Percentiles rank a stretch among this genome's conserved stretches.
Conservation (phyloP, 768 basidiomycete species). For the Tulasnella sp. region DNA sequence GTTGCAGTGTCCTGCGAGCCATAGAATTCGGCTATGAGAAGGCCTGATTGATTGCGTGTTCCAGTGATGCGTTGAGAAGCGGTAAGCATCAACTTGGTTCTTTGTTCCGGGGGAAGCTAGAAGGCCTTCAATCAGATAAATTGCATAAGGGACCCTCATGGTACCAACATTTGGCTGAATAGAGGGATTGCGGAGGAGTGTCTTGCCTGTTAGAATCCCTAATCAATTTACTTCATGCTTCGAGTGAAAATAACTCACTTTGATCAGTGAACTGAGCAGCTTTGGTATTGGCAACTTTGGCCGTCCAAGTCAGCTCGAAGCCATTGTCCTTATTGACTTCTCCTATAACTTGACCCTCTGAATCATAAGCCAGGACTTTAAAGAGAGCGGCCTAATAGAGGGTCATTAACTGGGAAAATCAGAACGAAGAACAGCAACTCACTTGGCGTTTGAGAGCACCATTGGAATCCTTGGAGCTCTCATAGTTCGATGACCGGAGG, state of each 20-base stretch:
- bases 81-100: conserved; percentile 1
- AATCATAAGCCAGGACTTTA: conserved; percentile 26
- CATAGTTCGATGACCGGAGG: neutral
- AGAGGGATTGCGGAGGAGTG: too few relatives aligned
- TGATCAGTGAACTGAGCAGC: conserved; percentile 16
- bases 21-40: conserved; percentile 19
- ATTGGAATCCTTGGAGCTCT: conserved; percentile 20
- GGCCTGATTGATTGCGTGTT: conserved; percentile 8
- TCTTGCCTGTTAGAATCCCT: neutral
- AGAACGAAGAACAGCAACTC: neutral
- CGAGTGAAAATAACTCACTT: neutral
- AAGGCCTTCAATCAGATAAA: too few relatives aligned
- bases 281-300: conserved; percentile 29
- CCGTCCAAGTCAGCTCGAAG: conserved; percentile 24
- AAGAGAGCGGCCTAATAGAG: conserved; percentile 25
- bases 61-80: neutral
- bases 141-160: too few relatives aligned
- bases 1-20: conserved; percentile 18
- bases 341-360: conserved; percentile 21
- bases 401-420: neutral
- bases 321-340: conserved; percentile 22
- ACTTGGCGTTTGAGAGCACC: conserved; percentile 26
- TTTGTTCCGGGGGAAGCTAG: too few relatives aligned
- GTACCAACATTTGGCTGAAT: too few relatives aligned
- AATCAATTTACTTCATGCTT: neutral